Evolutionary conservation across 2,329 filamentous ascomycete species (phyloP), one percentile per base, ranked within the genome.

Genomic region (Mycocentrospora acerina): DNA sequence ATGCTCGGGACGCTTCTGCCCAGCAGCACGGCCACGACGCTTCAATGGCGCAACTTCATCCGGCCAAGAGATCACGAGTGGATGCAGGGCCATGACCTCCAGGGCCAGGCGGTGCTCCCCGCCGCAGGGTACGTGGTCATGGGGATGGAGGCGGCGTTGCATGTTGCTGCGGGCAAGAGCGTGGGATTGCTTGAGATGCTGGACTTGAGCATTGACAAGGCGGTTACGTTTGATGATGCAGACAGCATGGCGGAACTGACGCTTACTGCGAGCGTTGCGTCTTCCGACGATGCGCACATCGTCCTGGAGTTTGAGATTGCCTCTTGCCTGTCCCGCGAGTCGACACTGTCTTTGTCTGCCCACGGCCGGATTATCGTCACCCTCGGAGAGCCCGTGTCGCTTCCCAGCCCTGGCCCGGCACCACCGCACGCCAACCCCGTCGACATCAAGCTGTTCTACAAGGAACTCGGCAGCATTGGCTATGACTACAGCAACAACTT

Each of bases 121-220:
- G 68, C 53, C 2, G 69, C 74, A 1, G 74, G 63, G 0, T 76
- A 71, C 38, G 40, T 75, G 1, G 53, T 61, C 4, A 71, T 73
- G 54, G 68, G 64, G 1, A n/a, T 57, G 2, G 56, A 61, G 29
- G 55, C 57, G 15, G 41, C 33, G 2, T 35, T 19, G n/a, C 11
- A 38, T 14, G 16, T 34, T 19, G 22, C 35, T 3, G 24, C 11
- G 12, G 12, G 22, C 3, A 31, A 35, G 9, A 9, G 37, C 4
- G 12, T 57, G 5, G n/a, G 24, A 3, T 18, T 42, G 3, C 33
- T 58, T n/a, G 51, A 55, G 19, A 11, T 57, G 17, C 15, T 29
- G 2, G 34, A 55, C 9, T 31, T 57, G 8, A 18, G 24, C 3
- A 51, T 59, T 16, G 28, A 25, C 4, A 44, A 45, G 9, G 39